Conservation (phyloP, 345 rosid genomes). For the Arabis alpina region DNA sequence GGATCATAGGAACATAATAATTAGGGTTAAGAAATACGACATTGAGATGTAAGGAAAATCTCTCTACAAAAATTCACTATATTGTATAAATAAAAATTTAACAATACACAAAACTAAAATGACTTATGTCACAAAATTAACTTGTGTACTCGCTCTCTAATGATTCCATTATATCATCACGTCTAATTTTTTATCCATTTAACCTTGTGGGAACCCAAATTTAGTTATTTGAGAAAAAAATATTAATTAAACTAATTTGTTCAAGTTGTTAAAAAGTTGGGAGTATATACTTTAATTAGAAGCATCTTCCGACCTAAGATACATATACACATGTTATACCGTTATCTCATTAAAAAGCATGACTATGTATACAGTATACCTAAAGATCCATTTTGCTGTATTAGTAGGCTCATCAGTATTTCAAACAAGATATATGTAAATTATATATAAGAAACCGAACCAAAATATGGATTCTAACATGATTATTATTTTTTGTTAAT, state of each 20-base stretch:
- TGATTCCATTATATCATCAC: background rate
- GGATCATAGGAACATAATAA: background rate
- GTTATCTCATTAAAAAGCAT: conserved; percentile 13
- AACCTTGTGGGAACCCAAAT: background rate
- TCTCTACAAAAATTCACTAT: background rate
- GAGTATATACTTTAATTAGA: conserved; percentile 7
- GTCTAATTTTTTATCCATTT: background rate
- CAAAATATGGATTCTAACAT: background rate
- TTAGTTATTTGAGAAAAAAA: background rate
- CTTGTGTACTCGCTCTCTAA: background rate
- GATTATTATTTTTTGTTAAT: background rate
- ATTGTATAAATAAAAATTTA: background rate
- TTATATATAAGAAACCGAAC: background rate
- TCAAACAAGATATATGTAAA: background rate
- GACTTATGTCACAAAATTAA: background rate
- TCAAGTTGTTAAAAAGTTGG: background rate
- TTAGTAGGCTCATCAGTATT: conserved; percentile 10
- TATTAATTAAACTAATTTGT: background rate
- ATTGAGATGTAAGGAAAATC: background rate
- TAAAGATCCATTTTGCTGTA: conserved; percentile 17
- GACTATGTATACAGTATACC: conserved; percentile 24
- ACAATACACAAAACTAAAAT: background rate
- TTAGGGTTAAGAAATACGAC: conserved; percentile 5
- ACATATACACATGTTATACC: conserved; percentile 31
- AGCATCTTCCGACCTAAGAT: conserved; percentile 12